Conservation (phyloP, 2,329 filamentous ascomycete genomes). For the Amesomyces nigricolor region DNA sequence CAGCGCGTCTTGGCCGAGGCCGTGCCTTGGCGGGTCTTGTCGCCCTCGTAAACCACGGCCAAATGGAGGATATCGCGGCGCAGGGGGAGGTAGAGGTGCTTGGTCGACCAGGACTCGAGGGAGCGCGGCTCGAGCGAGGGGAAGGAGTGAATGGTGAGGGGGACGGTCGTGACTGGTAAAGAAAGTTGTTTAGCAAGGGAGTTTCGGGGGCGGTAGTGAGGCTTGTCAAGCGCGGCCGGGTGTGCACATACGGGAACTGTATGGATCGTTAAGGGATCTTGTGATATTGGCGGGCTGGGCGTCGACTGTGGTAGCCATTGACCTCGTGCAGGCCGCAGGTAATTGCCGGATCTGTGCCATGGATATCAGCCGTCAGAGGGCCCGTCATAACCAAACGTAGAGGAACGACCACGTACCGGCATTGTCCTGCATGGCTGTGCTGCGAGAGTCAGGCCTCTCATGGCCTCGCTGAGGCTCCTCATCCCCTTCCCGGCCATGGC, state of each 20-base stretch:
- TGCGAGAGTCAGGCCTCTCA: conserved; percentile 45
- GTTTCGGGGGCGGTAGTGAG: conserved; percentile 23
- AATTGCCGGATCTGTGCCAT: conserved; percentile 15
- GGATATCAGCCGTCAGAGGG: conserved; percentile 9
- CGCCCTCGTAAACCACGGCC: conserved; percentile 88
- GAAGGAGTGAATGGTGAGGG: conserved; percentile 84
- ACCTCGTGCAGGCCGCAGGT: conserved; percentile 36
- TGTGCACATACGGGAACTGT: conserved; percentile 41
- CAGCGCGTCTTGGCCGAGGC: conserved; percentile 74
- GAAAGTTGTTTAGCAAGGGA: conserved; percentile 30
- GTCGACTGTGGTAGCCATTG: conserved; percentile 49
- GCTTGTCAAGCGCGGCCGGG: conserved; percentile 4
- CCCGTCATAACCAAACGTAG: background rate
- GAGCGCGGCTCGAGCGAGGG: conserved; percentile 78
- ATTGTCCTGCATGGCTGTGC: conserved; percentile 37
- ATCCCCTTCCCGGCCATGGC: conserved; percentile 45
- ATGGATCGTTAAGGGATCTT: conserved; percentile 35
- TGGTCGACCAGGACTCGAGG: conserved; percentile 71
- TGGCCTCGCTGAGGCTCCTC: conserved; percentile 48
- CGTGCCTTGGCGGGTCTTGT: conserved; percentile 79
- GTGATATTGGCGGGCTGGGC: conserved; percentile 37
- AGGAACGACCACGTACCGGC: conserved; percentile 17
- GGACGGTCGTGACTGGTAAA: conserved; percentile 51
- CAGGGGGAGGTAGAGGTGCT: conserved; percentile 80
- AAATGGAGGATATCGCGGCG: conserved; percentile 89